Conservation (phyloP, 2,329 filamentous ascomycete genomes). For the Aquanectria penicillioides region DNA sequence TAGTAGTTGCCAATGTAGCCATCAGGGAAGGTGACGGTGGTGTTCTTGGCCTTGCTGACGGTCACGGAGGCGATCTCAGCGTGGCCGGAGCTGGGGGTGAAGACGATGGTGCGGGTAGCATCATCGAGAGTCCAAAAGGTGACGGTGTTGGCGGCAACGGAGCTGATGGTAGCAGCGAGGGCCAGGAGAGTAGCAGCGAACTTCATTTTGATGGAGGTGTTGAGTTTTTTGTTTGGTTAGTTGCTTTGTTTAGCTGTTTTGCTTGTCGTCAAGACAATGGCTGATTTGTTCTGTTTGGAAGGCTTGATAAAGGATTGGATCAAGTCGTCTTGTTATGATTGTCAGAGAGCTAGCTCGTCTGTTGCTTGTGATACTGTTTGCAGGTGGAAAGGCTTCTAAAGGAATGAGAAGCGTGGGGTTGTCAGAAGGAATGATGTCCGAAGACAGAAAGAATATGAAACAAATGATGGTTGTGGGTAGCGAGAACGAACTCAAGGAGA, state of each 20-base stretch:
- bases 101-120: slow-evolving; percentile 59
- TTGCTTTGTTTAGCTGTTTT: slow-evolving; percentile 12
- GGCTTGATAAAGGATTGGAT: slow-evolving; percentile 41
- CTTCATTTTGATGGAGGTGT: slow-evolving; percentile 59
- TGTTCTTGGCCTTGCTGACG: slow-evolving; percentile 51
- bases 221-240: slow-evolving; percentile 18
- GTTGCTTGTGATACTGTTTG: slow-evolving; percentile 28
- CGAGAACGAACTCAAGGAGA: slow-evolving; percentile 23
- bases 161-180: slow-evolving; percentile 54
- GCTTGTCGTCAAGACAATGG: slow-evolving; percentile 43
- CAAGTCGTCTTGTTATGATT: slow-evolving; percentile 29
- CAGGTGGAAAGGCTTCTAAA: slow-evolving; percentile 42
- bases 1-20: slow-evolving; percentile 62
- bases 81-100: slow-evolving; percentile 56
- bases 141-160: slow-evolving; percentile 59
- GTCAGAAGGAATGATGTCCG: slow-evolving; percentile 43
- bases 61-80: slow-evolving; percentile 49
- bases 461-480: slow-evolving; percentile 37
- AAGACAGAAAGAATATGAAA: slow-evolving; percentile 39
- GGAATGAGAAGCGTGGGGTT: slow-evolving; percentile 45
- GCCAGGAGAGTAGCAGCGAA: slow-evolving; percentile 59
- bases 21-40: slow-evolving; percentile 54
- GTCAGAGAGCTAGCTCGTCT: slow-evolving; percentile 45
- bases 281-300: slow-evolving; percentile 17
- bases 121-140: slow-evolving; percentile 69